These are phyloP conservation scores for Pelargonium myrrhifolium DNA, from an alignment of 441 rosid species.

Conservation along the genomic window DNA sequence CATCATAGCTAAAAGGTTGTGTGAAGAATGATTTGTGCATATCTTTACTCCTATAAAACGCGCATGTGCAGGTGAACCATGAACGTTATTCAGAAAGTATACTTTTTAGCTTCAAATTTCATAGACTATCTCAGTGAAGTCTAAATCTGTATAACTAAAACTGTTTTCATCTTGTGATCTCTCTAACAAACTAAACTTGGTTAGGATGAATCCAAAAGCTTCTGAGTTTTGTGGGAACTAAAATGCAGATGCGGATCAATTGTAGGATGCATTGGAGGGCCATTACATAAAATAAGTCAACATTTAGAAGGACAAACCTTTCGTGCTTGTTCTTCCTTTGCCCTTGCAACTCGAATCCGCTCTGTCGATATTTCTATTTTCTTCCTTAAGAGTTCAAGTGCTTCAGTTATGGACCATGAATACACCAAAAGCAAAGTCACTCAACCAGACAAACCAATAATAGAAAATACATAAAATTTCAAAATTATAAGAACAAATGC, in stretches of 20 bases:
- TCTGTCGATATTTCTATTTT: conserved; percentile 72
- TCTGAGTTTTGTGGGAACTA: neutral
- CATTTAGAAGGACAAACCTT: conserved; percentile 44
- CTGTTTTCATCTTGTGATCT: too few species aligned
- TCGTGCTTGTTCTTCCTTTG: conserved; percentile 66
- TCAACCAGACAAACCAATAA: conserved; percentile 14
- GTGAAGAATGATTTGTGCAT: neutral
- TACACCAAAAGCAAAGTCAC: conserved; percentile 20
- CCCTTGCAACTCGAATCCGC: conserved; percentile 55
- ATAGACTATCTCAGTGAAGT: neutral
- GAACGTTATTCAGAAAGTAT: neutral
- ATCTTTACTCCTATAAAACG: neutral
- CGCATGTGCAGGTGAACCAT: neutral
- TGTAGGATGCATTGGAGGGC: neutral
- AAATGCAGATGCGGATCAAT: neutral
- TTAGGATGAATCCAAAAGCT: neutral
- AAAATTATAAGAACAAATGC: conserved; percentile 8
- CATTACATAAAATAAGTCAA: conserved; percentile 5
- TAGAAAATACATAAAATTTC: neutral
- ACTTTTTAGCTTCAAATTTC: neutral
- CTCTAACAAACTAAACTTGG: neutral
- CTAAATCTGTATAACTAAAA: neutral
- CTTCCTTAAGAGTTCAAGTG: conserved; percentile 78
- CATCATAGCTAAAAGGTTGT: neutral
- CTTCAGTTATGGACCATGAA: conserved; percentile 32